A percentile compares a stretch with the other conserved stretches of the same genome.
These are phyloP conservation scores for Acacia acuminata DNA, from an alignment of 306 rosid genomes.

Conservation along the genomic window DNA sequence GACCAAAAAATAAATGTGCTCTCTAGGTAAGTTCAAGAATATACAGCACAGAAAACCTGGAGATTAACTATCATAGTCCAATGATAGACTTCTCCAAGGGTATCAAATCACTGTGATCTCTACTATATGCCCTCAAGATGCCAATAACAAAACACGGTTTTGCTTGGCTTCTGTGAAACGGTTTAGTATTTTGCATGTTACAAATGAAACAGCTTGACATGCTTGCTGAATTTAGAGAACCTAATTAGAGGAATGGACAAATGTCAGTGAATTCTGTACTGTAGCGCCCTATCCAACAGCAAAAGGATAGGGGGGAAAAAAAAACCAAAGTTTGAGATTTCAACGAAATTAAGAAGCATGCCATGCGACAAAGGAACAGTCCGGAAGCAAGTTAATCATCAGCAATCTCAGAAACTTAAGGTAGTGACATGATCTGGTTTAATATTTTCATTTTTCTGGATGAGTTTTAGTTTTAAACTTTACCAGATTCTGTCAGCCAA, in stretches of 20 bases:
- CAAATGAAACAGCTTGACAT: background rate
- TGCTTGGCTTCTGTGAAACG: background rate
- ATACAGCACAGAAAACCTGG: background rate
- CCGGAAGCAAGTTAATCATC: background rate
- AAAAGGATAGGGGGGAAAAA: background rate
- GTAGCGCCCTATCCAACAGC: background rate
- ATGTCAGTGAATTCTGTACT: background rate
- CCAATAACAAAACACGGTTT: background rate
- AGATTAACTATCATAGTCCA: background rate
- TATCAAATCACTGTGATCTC: background rate
- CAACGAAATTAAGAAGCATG: background rate
- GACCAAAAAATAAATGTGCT: no score
- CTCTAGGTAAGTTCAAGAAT: background rate
- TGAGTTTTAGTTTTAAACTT: background rate
- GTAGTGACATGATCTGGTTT: background rate
- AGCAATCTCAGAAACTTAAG: background rate
- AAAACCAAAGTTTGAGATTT: background rate
- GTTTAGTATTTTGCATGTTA: background rate
- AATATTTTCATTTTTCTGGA: background rate
- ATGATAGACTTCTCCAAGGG: background rate
- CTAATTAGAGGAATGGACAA: background rate
- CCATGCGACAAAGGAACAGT: background rate
- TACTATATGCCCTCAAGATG: background rate
- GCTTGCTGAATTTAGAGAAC: background rate
- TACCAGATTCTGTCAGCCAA: background rate